Evolutionary conservation across 2,329 filamentous ascomycete species (phyloP), one percentile per base, ranked within the genome.

Genomic region (Atkinsonella hypoxylon): DNA sequence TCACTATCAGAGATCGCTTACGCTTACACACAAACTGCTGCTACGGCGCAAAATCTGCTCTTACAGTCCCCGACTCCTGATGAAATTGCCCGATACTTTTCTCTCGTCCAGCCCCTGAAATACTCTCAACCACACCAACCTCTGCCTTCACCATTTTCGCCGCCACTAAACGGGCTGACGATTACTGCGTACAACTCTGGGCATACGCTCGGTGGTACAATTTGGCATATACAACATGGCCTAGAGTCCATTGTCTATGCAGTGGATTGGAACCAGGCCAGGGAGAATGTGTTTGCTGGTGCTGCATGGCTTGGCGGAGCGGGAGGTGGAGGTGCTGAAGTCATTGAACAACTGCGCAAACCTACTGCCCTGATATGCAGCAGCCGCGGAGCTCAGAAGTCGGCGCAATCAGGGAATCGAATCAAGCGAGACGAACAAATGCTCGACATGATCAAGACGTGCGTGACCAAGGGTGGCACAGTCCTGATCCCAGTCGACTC

Each of bases 221-320:
- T 98, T 72, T 98, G 93, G 93, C 91, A 97, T 62, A 90, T 98
- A 56, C 91, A 97, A 61, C 89, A 97, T 70, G 89, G 90, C 0
- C 78, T 96, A 63, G 93, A 98, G 66, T 96, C 90, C 1, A 91
- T 98, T 41, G 90, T 98, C 1, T 97, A 98, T 61, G 91, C 93
- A 0, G 88, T 96, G 17, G 91, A 97, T 62, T 98, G 93, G 93
- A 96, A 96, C 60, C 90, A 96, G 68, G 89, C 87, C n/a, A 82
- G 89, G 58, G 93, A 98, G 65, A 95, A 95, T 68, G 89, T 97
- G 15, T 83, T 95, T 53, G 83, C 91, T 0, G 91, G 91, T 55
- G 93, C 93, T 20, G 89, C 91, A 26, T 97, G 93, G 89, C 76
- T 98, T 41, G 89, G 88, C 44, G 87, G 88, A 6, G 83, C 83